phyloP scores from a whole-genome alignment of 1,284 basidiomycete genomes.

The Rhodotorula mucilaginosa region DNA sequence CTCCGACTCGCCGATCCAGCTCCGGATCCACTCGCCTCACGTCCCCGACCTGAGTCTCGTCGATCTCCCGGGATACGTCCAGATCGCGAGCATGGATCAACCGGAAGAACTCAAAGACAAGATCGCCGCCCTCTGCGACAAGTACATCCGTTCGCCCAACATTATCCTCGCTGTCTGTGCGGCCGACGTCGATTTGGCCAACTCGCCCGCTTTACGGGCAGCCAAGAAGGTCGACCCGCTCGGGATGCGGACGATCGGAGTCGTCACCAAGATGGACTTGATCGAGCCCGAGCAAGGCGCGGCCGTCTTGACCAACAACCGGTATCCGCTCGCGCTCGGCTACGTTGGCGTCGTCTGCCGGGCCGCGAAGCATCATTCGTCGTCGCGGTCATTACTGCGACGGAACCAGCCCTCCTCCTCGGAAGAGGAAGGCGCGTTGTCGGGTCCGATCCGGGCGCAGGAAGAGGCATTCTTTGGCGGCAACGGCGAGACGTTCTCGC shows the following conservation, averaged over 20 bases:
- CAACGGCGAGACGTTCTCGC: slow-evolving; percentile 64
- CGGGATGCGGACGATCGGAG: slow-evolving; percentile 91
- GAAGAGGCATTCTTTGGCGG: slow-evolving; percentile 79
- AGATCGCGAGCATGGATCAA: slow-evolving; percentile 91
- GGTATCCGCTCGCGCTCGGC: slow-evolving; percentile 95
- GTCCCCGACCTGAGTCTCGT: slow-evolving; percentile 97
- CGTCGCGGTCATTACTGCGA: slow-evolving; percentile 14
- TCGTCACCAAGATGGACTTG: slow-evolving; percentile 98
- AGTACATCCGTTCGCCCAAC: slow-evolving; percentile 96
- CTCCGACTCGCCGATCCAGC: slow-evolving; percentile 91
- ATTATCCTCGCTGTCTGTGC: slow-evolving; percentile 97
- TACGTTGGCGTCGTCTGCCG: slow-evolving; percentile 98
- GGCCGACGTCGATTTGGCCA: slow-evolving; percentile 96
- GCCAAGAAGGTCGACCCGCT: slow-evolving; percentile 92
- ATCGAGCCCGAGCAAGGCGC: slow-evolving; percentile 82
- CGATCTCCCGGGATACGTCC: slow-evolving; percentile 95
- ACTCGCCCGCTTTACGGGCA: slow-evolving; percentile 90
- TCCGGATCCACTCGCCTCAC: slow-evolving; percentile 90
- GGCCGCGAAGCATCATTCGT: slow-evolving; percentile 52
- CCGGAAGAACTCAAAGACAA: slow-evolving; percentile 92
- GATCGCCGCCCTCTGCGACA: slow-evolving; percentile 83
- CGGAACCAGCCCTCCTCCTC: background rate
- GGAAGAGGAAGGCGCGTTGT: slow-evolving; percentile 50
- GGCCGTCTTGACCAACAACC: slow-evolving; percentile 77
- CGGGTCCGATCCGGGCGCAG: slow-evolving; percentile 61